Evolutionary conservation across 805 yeast species (phyloP), one percentile per base, ranked within the genome.

Genomic region (Candida andamanensis): DNA sequence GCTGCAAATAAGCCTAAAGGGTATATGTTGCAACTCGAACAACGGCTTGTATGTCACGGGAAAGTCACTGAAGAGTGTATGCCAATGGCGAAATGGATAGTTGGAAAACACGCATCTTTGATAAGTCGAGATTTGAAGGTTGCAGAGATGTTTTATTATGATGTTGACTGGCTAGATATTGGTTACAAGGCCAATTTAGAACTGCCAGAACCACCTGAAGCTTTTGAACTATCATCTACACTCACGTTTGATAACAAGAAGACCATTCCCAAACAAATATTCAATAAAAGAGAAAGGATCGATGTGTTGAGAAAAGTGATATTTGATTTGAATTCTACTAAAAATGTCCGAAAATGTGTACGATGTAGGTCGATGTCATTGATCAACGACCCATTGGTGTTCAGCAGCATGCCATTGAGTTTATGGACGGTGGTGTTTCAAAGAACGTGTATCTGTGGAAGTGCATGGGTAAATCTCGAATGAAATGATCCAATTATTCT

Each of bases 391-490:
- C 58, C 70, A 27, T 33, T 54, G 18, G 59, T 62, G 5, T 69
- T 62, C 38, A 61, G 59, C 12, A 33, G 49, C 11, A 41, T 52
- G 21, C 39, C 46, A 39, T 40, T 62, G 20, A 68, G 61, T 7
- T 47, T 54, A 35, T 72, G 85, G 82, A 71, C 81, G 1, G 63
- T 76, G 58, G 78, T 80, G 1, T 79, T 76, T 50, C 87, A 80
- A 44, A 63, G 87, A 39, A 75, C 75, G 16, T 84, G 95, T 55
- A 60, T 83, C 21, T 84, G 95, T 54, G 92, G 92, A 0, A 82
- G 85, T 23, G 69, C 78, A 4, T 82, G 90, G 90, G 76, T 76
- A 2, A 70, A 69, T 39, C 28, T 37, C 9, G 24, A 24, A 15
- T 23, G 13, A 6, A 8, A 23, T 23, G 7, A 8, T n/a, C 12